Conservation (phyloP, 2,329 filamentous ascomycete genomes). For the Cytospora schulzeri region DNA sequence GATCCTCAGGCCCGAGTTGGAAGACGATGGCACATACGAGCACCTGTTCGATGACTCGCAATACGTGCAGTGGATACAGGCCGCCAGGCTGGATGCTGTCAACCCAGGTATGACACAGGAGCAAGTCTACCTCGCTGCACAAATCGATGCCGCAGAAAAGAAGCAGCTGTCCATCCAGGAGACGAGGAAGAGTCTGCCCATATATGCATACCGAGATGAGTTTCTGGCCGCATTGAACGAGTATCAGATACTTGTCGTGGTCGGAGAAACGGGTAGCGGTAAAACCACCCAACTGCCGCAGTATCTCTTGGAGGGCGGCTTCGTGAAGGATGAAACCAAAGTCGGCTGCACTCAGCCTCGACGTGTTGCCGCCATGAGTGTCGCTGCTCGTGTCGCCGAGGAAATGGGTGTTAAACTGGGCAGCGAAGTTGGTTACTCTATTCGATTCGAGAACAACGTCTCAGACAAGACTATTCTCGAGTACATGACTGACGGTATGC, state of each 20-base stretch:
- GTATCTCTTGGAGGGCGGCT: slow-evolving; percentile 89
- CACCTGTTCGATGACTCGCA: slow-evolving; percentile 91
- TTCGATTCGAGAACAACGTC: slow-evolving; percentile 92
- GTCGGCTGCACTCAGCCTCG: slow-evolving; percentile 93
- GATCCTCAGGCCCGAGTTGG: slow-evolving; percentile 72
- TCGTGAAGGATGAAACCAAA: slow-evolving; percentile 80
- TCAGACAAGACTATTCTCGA: slow-evolving; percentile 90
- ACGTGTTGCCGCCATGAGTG: slow-evolving; percentile 95
- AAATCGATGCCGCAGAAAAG: slow-evolving; percentile 86
- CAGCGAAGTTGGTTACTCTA: slow-evolving; percentile 89
- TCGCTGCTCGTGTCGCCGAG: slow-evolving; percentile 92
- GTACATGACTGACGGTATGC: slow-evolving; percentile 97
- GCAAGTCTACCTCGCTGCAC: slow-evolving; percentile 74
- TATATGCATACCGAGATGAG: slow-evolving; percentile 83
- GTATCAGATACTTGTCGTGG: slow-evolving; percentile 86
- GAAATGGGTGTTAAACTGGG: slow-evolving; percentile 90
- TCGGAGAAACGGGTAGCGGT: slow-evolving; percentile 91
- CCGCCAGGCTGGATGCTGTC: slow-evolving; percentile 65
- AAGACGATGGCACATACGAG: slow-evolving; percentile 83
- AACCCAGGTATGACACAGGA: slow-evolving; percentile 76
- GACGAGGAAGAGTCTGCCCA: slow-evolving; percentile 84
- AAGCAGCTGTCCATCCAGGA: slow-evolving; percentile 89
- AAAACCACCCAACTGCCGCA: slow-evolving; percentile 96
- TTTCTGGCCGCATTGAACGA: slow-evolving; percentile 85
- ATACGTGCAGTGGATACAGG: slow-evolving; percentile 71